These are phyloP conservation scores for Peronospora belbahrii DNA, from an alignment of 352 stramenopile species.

Conservation along the genomic window DNA sequence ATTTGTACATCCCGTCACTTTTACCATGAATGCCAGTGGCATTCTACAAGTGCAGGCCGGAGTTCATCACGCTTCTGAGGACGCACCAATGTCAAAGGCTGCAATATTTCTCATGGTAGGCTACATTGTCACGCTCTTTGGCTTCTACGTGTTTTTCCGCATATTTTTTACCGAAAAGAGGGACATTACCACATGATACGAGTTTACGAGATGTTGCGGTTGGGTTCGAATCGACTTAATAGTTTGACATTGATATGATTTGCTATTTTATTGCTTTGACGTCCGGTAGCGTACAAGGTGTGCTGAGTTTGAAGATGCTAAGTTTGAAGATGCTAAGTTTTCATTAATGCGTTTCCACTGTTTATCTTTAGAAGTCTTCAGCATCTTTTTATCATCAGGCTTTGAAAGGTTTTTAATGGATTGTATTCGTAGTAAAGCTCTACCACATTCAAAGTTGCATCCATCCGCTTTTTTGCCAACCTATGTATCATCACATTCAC, in stretches of 20 bases:
- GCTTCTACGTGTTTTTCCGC: conserved; percentile 59
- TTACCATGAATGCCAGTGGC: conserved; percentile 81
- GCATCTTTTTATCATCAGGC: background rate
- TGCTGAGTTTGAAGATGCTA: conserved; percentile 13
- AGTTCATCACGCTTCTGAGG: conserved; percentile 70
- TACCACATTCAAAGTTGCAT: conserved; percentile 25
- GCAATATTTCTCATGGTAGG: conserved; percentile 45
- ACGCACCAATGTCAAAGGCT: conserved; percentile 62
- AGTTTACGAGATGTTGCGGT: background rate
- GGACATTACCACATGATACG: conserved; percentile 30
- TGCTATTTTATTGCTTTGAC: conserved; percentile 12
- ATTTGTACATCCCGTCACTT: conserved; percentile 75
- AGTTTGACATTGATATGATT: conserved; percentile 1
- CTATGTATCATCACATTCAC: conserved; percentile 21
- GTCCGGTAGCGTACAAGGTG: conserved; percentile 11
- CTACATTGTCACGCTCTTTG: conserved; percentile 44
- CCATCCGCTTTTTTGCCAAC: conserved; percentile 35
- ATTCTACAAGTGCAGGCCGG: conserved; percentile 78
- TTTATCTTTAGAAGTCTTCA: background rate
- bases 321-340: conserved; percentile 13
- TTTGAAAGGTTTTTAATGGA: background rate
- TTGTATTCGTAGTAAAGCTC: conserved; percentile 40
- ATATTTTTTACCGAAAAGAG: conserved; percentile 56
- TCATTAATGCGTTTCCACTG: conserved; percentile 19
- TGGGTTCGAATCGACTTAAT: conserved; percentile 8